Conservation (phyloP, 768 basidiomycete species). For the Pulveroboletus sp. region DNA sequence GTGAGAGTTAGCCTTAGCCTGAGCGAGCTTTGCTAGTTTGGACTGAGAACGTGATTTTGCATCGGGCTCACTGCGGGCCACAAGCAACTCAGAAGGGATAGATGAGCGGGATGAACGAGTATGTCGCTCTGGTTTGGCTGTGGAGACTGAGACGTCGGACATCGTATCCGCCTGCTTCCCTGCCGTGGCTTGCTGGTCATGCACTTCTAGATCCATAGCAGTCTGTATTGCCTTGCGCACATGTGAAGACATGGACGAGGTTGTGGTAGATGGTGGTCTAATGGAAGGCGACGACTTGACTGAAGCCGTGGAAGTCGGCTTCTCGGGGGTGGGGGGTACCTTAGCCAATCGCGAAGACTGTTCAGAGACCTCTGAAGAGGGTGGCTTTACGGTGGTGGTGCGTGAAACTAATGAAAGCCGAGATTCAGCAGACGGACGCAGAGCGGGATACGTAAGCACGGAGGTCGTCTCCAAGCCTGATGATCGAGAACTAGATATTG, state of each 20-base stretch:
- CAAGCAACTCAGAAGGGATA: slow-evolving; percentile 11
- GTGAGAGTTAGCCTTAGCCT: slow-evolving; percentile 41
- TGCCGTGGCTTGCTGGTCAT: slow-evolving; percentile 34
- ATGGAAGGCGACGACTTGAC: slow-evolving; percentile 25
- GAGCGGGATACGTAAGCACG: slow-evolving; percentile 65
- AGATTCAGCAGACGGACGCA: slow-evolving; percentile 67
- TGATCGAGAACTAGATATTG: slow-evolving; percentile 49
- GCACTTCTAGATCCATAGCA: slow-evolving; percentile 60
- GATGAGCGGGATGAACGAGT: slow-evolving; percentile 22
- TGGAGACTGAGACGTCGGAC: slow-evolving; percentile 22
- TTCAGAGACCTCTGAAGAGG: slow-evolving; percentile 18
- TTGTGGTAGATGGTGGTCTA: slow-evolving; percentile 27
- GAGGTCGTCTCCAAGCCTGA: slow-evolving; percentile 54
- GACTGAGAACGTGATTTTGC: slow-evolving; percentile 48
- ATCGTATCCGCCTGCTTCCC: slow-evolving; percentile 9
- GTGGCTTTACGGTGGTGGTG: slow-evolving; percentile 15
- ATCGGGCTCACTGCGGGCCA: slow-evolving; percentile 15
- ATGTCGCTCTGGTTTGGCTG: slow-evolving; percentile 19
- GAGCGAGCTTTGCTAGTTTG: slow-evolving; percentile 71
- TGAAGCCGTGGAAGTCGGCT: slow-evolving; percentile 12
- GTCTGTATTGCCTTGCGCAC: slow-evolving; percentile 63
- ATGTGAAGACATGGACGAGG: slow-evolving; percentile 54
- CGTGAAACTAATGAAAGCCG: slow-evolving; percentile 30
- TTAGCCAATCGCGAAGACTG: slow-evolving; percentile 12
- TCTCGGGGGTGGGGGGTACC: slow-evolving; percentile 25